A percentile compares a stretch with the other conserved stretches of the same genome.
Evolutionary conservation across 1,139 yeast genomes (phyloP).

Genomic region (Zygosaccharomyces sapae): DNA sequence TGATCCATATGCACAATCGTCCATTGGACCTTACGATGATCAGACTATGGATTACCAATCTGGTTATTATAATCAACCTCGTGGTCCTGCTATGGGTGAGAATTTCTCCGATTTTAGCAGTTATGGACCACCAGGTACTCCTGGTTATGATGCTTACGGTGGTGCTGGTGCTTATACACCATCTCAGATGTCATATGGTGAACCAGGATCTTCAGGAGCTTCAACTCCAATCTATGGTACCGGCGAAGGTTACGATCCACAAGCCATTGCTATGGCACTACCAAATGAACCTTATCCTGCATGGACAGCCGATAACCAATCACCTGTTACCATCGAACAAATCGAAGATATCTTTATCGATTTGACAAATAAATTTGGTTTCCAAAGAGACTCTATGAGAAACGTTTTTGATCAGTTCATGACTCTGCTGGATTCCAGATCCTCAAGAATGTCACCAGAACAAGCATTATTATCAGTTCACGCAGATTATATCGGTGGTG

Average conservation of each 20-base stretch:
- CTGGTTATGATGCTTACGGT: conserved; percentile 76
- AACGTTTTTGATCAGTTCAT: conserved; percentile 95
- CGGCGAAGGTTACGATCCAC: conserved; percentile 52
- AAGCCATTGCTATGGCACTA: conserved; percentile 50
- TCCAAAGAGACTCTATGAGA: conserved; percentile 96
- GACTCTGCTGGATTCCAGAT: conserved; percentile 89
- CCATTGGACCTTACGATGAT: conserved; percentile 15
- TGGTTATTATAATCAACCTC: conserved; percentile 49
- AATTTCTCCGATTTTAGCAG: conserved; percentile 75
- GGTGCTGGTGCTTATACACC: conserved; percentile 76
- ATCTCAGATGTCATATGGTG: conserved; percentile 81
- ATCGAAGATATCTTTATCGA: conserved; percentile 90
- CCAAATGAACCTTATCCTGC: conserved; percentile 87
- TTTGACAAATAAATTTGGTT: conserved; percentile 86
- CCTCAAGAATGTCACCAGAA: conserved; percentile 95
- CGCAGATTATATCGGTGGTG: conserved; percentile 96
- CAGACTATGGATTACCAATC: conserved; percentile 26
- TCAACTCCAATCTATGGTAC: conserved; percentile 89
- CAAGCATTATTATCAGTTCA: conserved; percentile 90
- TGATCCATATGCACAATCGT: conserved; percentile 16
- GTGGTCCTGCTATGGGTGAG: conserved; percentile 54
- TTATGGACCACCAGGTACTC: conserved; percentile 56
- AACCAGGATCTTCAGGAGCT: conserved; percentile 85
- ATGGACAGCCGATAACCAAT: conserved; percentile 90
- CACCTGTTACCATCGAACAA: conserved; percentile 79